Percentiles rank a stretch among this genome's conserved stretches.
phyloP scores from a whole-genome alignment of 192 early-diverging fungal genomes.

The Coemansia sp. region DNA sequence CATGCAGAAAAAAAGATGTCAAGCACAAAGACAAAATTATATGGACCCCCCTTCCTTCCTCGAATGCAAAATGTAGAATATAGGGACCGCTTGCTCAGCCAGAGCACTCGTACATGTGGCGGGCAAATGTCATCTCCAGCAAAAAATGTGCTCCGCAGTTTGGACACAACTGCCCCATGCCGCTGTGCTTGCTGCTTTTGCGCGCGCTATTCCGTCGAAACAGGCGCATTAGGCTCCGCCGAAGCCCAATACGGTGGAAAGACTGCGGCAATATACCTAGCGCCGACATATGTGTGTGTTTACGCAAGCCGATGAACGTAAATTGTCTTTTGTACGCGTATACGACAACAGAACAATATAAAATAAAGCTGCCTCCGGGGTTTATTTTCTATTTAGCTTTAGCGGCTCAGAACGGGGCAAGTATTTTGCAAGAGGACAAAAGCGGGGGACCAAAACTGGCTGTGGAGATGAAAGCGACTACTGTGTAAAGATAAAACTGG shows the following conservation, averaged over 20 bases:
- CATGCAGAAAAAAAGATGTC: conserved; percentile 4
- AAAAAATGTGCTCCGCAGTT: conserved; percentile 53
- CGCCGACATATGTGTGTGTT: conserved; percentile 14
- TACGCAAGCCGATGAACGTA: not conserved
- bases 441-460: not conserved
- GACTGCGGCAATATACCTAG: conserved; percentile 43
- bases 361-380: too few relatives aligned
- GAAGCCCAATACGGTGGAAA: conserved; percentile 39
- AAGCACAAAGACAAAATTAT: not conserved
- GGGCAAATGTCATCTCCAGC: conserved; percentile 54
- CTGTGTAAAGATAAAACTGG: not conserved
- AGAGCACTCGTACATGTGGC: conserved; percentile 50
- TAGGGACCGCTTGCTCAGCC: not conserved
- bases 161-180: conserved; percentile 47
- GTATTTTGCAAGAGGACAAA: not conserved
- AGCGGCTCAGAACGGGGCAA: too few relatives aligned
- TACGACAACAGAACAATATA: too few relatives aligned
- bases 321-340: too few relatives aligned
- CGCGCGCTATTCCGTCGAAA: conserved; percentile 40
- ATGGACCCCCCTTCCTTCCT: not conserved
- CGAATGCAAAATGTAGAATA: not conserved
- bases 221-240: conserved; percentile 45
- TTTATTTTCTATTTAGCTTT: too few relatives aligned
- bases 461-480: conserved; percentile 4
- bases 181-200: conserved; percentile 46